Evolutionary conservation across 352 stramenopile species (phyloP), one percentile per base, ranked within the genome.

Genomic region (Pythium plurisporium): DNA sequence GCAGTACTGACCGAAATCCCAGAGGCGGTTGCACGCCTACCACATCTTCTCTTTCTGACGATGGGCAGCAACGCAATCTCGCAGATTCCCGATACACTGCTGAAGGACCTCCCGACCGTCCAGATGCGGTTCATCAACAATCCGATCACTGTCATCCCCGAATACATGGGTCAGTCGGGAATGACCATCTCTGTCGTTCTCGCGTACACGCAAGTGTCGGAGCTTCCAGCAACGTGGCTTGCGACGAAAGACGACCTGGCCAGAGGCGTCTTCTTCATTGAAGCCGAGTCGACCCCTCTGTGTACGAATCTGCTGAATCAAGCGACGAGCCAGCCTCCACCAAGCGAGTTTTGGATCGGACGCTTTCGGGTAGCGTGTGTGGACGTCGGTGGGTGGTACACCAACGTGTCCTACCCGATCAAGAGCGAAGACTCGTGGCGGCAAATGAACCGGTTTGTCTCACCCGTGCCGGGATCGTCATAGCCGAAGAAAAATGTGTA

Each of bases 61-160:
- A 12, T 62, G 11, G 25, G 45, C 31, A 40, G 54, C 43, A 55
- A 62, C 26, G 36, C 20, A 12, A 62, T 62, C 26, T 1, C 2
- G 29, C 15, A 27, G 33, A 36, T 62, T 15, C 54, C 43, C 2
- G 44, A 51, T 27, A 12, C 10, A 12, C 44, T 51, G 14, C 12
- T 51, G 5, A 6, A 44, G 17, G 23, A 27, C 43, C 3, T 61
- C 17, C 29, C 7, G 1, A 9, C n/a, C 0, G 1, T 4, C 4
- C 30, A 47, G 14, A 46, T 61, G n/a, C 25, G 20, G 23, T 41
- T 61, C 22, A 19, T 45, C 10, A 46, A 61, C 54, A 61, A 61
- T n/a, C 54, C 54, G 4, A 29, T 61, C 20, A 0, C 20, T 0
- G 31, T 19, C 27, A 52, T 61, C 22, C 43, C 54, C 10, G 19